Conservation (phyloP, 2,329 filamentous ascomycete genomes). For the Ambrosiella beaveri region DNA sequence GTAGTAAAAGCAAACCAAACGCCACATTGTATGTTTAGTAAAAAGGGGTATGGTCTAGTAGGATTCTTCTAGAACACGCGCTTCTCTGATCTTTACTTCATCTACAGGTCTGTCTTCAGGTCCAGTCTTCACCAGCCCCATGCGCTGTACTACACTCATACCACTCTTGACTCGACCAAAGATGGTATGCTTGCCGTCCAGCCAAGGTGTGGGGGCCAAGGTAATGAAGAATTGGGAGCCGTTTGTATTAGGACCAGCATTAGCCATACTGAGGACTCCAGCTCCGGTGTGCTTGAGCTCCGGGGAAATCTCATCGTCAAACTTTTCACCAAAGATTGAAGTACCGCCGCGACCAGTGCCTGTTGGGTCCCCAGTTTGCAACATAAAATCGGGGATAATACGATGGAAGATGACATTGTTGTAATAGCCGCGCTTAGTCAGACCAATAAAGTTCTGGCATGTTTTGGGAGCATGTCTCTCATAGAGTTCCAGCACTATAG, state of each 20-base stretch:
- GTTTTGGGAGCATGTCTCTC: constrained; percentile 72
- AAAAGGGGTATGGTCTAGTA: background rate
- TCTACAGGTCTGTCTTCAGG: constrained; percentile 64
- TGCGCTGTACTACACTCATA: constrained; percentile 65
- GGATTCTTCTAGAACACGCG: constrained; percentile 32
- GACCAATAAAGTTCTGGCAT: constrained; percentile 72
- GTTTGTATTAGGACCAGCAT: constrained; percentile 82
- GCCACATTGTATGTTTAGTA: background rate
- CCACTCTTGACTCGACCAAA: constrained; percentile 81
- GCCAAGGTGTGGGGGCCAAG: constrained; percentile 81
- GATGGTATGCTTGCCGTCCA: constrained; percentile 94
- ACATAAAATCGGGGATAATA: constrained; percentile 91
- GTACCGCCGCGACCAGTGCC: constrained; percentile 78
- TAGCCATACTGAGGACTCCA: constrained; percentile 91
- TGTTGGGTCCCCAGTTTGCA: constrained; percentile 86
- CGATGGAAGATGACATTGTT: constrained; percentile 76
- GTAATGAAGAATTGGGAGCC: constrained; percentile 95
- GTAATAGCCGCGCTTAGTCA: constrained; percentile 75
- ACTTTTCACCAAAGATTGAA: constrained; percentile 84
- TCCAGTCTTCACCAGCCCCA: constrained; percentile 76
- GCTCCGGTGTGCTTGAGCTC: constrained; percentile 80
- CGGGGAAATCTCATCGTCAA: constrained; percentile 74
- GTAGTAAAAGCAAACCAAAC: background rate
- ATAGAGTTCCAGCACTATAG: constrained; percentile 80
- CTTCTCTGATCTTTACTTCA: constrained; percentile 63